A percentile compares a stretch with the other conserved stretches of the same genome.
Conservation (phyloP, 495 filamentous ascomycete species). For the Pyrenula massariospora region DNA sequence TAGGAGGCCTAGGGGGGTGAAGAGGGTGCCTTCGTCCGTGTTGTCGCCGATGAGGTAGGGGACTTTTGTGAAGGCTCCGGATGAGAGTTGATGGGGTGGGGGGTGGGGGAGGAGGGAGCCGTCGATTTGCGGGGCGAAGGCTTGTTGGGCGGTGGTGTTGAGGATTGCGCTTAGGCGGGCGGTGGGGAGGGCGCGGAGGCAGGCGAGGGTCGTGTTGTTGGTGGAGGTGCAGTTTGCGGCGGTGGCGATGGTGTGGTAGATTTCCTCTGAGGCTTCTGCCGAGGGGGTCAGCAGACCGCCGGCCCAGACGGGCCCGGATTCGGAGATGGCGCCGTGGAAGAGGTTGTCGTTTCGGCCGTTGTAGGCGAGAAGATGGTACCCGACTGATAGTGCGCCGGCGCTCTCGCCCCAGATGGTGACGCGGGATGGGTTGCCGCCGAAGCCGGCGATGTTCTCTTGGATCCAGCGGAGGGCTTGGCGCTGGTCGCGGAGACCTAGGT, state of each 20-base stretch:
- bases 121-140: constrained; percentile 15
- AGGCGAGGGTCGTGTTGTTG: constrained; percentile 3
- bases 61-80: constrained; percentile 33
- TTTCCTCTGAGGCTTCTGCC: constrained; percentile 7
- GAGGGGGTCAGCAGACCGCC: constrained; percentile 20
- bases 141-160: constrained; percentile 1
- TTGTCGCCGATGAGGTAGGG: constrained; percentile 48
- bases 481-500: constrained; percentile 54
- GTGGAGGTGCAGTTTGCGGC: constrained; percentile 2
- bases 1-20: constrained; percentile 35
- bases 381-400: constrained; percentile 25
- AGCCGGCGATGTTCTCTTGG: constrained; percentile 39
- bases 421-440: constrained; percentile 48
- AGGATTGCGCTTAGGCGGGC: neutral
- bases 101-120: neutral
- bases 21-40: constrained; percentile 52
- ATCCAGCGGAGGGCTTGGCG: constrained; percentile 54
- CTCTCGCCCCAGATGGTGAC: constrained; percentile 34
- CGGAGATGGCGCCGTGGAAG: constrained; percentile 32
- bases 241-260: constrained; percentile 14
- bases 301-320: constrained; percentile 33
- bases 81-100: constrained; percentile 3
- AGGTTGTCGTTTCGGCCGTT: constrained; percentile 35
- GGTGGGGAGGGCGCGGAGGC: neutral
- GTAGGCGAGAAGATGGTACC: constrained; percentile 23